Conservation (phyloP, 345 rosid species). For the Hypericum perforatum region DNA sequence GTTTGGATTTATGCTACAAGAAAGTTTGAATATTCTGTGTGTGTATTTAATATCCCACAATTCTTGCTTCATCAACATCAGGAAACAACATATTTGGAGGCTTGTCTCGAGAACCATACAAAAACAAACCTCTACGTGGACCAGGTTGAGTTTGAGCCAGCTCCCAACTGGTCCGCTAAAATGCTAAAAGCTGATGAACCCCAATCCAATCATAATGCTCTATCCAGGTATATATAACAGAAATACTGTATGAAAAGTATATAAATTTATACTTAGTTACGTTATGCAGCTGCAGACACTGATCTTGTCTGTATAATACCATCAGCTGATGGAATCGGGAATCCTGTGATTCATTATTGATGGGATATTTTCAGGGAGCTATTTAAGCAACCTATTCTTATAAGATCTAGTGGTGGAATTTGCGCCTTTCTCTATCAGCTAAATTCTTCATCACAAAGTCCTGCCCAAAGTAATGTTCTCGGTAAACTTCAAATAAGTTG, state of each 20-base stretch:
- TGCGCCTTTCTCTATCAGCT: constrained; percentile 76
- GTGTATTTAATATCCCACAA: background rate
- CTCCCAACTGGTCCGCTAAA: constrained; percentile 69
- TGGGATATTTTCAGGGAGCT: constrained; percentile 34
- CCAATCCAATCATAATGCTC: constrained; percentile 23
- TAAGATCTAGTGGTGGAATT: constrained; percentile 87
- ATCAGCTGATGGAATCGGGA: no score
- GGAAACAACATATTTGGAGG: constrained; percentile 85
- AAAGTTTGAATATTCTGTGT: no score
- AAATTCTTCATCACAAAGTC: constrained; percentile 34
- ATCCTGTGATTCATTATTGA: no score
- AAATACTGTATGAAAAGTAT: background rate
- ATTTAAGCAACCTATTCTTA: constrained; percentile 61
- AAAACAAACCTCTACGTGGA: constrained; percentile 89
- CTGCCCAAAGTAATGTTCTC: constrained; percentile 53
- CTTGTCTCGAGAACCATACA: constrained; percentile 91
- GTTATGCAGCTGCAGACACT: no score
- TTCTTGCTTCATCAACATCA: constrained; percentile 25
- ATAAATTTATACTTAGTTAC: no score
- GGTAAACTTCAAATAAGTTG: constrained; percentile 96
- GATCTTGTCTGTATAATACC: no score
- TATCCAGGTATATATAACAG: constrained; percentile 33
- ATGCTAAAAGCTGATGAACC: constrained; percentile 46
- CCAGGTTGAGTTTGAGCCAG: constrained; percentile 97
- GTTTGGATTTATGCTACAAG: no score